Evolutionary conservation across 2,329 filamentous ascomycete genomes (phyloP).

Genomic region (Colletotrichum lindemuthianum): DNA sequence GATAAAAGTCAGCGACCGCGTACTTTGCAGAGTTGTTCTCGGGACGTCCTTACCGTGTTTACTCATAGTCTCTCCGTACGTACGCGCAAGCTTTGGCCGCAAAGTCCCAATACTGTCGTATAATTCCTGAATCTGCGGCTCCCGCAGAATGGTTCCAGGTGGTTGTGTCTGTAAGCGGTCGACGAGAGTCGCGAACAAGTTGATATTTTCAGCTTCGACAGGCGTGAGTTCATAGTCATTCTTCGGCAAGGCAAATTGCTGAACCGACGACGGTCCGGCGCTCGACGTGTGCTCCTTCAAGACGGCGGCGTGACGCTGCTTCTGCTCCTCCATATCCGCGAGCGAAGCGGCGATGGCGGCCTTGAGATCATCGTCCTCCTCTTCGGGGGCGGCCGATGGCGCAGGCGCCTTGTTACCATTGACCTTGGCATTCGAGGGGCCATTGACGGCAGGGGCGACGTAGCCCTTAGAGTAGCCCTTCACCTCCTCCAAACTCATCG

Average conservation of each 20-base stretch:
- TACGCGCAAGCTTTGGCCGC: slow-evolving; percentile 91
- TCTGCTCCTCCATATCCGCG: slow-evolving; percentile 98
- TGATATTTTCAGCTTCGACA: slow-evolving; percentile 97
- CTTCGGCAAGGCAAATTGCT: slow-evolving; percentile 74
- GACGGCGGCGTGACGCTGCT: slow-evolving; percentile 85
- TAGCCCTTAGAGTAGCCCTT: slow-evolving; percentile 80
- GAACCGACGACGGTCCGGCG: slow-evolving; percentile 57
- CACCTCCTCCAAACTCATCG: slow-evolving; percentile 97
- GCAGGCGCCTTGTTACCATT: slow-evolving; percentile 46
- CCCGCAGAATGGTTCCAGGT: slow-evolving; percentile 92
- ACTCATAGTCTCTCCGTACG: slow-evolving; percentile 99
- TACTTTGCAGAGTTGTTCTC: neutral
- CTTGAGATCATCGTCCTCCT: slow-evolving; percentile 92
- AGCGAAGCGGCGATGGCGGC: slow-evolving; percentile 95
- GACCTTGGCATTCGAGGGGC: slow-evolving; percentile 38
- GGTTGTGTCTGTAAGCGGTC: slow-evolving; percentile 95
- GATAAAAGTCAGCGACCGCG: slow-evolving; percentile 45
- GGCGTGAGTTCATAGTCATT: slow-evolving; percentile 95
- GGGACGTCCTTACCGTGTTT: slow-evolving; percentile 79
- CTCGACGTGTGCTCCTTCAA: slow-evolving; percentile 81
- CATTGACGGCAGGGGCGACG: slow-evolving; percentile 64
- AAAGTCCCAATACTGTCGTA: slow-evolving; percentile 97
- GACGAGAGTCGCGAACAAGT: slow-evolving; percentile 92
- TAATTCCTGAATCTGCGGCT: slow-evolving; percentile 97
- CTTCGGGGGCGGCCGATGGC: slow-evolving; percentile 68